Evolutionary conservation across 352 stramenopile genomes (phyloP).

Genomic region (Phytophthora boehmeriae): DNA sequence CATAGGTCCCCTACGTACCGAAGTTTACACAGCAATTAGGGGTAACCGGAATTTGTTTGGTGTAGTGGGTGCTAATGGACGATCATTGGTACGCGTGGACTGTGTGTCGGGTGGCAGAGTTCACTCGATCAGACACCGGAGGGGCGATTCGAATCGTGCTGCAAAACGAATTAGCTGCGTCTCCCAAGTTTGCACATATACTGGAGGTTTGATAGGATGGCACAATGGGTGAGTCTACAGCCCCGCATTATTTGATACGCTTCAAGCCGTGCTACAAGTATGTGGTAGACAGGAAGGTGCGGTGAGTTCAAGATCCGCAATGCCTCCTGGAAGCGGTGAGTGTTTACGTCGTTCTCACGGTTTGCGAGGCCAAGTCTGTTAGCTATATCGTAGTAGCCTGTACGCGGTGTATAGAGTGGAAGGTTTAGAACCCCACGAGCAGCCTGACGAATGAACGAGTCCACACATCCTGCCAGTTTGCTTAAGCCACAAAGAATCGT

Average conservation of each 20-base stretch:
- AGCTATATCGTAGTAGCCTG: slow-evolving; percentile 4
- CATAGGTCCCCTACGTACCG: no score
- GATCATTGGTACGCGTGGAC: no score
- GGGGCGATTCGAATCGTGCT: no score
- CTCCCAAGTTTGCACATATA: no score
- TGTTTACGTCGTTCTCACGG: slow-evolving; percentile 5
- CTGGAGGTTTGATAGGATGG: no score
- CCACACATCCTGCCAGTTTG: neutral
- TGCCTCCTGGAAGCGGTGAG: neutral
- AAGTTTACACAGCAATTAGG: no score
- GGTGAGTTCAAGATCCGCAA: slow-evolving; percentile 11
- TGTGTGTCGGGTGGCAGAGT: no score
- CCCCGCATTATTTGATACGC: neutral
- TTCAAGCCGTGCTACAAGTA: slow-evolving; percentile 5
- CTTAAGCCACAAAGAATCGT: neutral
- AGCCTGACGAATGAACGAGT: neutral
- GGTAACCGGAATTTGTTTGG: no score
- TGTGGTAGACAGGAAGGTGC: slow-evolving; percentile 5
- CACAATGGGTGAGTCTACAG: no score
- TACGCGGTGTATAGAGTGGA: neutral
- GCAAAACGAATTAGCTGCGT: no score
- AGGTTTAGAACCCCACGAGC: neutral
- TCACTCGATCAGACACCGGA: no score
- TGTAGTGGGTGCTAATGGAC: no score
- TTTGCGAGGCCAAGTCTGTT: neutral